A percentile compares a stretch with the other conserved stretches of the same genome.
Evolutionary conservation across 2,329 filamentous ascomycete species (phyloP).

Genomic region (Ceratocystiopsis sp.): DNA sequence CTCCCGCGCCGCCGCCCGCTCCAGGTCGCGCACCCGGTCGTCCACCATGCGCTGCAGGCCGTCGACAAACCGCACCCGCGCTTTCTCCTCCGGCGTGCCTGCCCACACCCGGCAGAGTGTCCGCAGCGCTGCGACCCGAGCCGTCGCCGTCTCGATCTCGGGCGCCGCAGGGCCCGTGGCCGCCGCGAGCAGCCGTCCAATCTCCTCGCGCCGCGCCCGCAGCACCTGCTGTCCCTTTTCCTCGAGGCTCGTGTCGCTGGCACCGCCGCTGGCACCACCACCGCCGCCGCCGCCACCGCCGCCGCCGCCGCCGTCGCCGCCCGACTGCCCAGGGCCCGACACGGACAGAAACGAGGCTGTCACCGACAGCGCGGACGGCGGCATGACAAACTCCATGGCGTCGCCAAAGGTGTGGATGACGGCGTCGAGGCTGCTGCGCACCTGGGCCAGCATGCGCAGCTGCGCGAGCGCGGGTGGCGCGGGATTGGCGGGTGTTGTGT

Average conservation of each 20-base stretch:
- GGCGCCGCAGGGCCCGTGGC: background rate
- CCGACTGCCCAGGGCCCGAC: constrained; percentile 62
- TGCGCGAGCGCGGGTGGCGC: constrained; percentile 58
- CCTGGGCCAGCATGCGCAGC: constrained; percentile 65
- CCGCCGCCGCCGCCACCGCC: background rate
- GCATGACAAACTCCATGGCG: constrained; percentile 88
- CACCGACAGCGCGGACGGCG: constrained; percentile 71
- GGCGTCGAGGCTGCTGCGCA: constrained; percentile 68
- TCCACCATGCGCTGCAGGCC: constrained; percentile 66
- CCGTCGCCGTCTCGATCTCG: constrained; percentile 45
- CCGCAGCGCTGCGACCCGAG: constrained; percentile 60
- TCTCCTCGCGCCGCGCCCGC: constrained; percentile 51
- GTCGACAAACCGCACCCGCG: constrained; percentile 66
- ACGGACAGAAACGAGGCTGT: constrained; percentile 79
- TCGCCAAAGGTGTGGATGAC: constrained; percentile 87
- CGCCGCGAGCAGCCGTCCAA: constrained; percentile 41
- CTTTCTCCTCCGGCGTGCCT: constrained; percentile 89
- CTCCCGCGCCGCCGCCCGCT: constrained; percentile 24
- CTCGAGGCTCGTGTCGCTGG: constrained; percentile 33
- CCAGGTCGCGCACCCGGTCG: constrained; percentile 42
- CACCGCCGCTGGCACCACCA: background rate
- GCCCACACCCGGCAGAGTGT: constrained; percentile 72
- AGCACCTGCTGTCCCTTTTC: constrained; percentile 77
- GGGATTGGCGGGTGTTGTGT: constrained; percentile 4
- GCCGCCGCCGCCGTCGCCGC: constrained; percentile 18